A percentile compares a stretch with the other conserved stretches of the same genome.
Evolutionary conservation across 345 rosid species (phyloP).

Genomic region (Capsella bursapastoris): DNA sequence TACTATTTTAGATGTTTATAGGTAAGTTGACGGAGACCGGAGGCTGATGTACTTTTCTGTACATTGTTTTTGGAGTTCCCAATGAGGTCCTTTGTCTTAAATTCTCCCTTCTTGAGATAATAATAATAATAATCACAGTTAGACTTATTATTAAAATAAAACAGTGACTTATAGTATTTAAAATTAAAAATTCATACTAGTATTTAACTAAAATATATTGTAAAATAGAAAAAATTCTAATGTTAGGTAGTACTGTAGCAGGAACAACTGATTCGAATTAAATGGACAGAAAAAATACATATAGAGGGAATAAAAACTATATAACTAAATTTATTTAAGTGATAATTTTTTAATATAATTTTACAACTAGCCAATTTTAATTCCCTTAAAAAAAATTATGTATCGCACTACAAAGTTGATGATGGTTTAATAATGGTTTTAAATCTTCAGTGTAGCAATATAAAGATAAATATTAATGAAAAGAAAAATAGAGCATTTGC

Average conservation of each 20-base stretch:
- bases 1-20: slow-evolving; percentile 22
- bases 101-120: slow-evolving; percentile 4
- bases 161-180: background rate
- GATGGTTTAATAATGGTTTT: background rate
- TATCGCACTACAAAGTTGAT: background rate
- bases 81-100: slow-evolving; percentile 18
- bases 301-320: background rate
- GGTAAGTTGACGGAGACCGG: slow-evolving; percentile 38
- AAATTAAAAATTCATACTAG: background rate
- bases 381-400: background rate
- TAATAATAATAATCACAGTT: background rate
- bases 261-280: background rate
- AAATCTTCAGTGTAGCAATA: background rate
- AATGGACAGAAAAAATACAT: background rate
- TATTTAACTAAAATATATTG: no score
- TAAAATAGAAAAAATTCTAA: background rate
- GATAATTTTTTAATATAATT: background rate
- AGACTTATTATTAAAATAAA: slow-evolving; percentile 1
- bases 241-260: background rate
- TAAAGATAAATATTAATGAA: no score
- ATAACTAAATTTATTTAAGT: background rate
- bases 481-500: background rate
- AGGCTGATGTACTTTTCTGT: slow-evolving; percentile 42
- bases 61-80: slow-evolving; percentile 41
- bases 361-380: background rate